phyloP scores from a whole-genome alignment of 495 filamentous ascomycete species.

The Umbilicaria muhlenbergii region DNA sequence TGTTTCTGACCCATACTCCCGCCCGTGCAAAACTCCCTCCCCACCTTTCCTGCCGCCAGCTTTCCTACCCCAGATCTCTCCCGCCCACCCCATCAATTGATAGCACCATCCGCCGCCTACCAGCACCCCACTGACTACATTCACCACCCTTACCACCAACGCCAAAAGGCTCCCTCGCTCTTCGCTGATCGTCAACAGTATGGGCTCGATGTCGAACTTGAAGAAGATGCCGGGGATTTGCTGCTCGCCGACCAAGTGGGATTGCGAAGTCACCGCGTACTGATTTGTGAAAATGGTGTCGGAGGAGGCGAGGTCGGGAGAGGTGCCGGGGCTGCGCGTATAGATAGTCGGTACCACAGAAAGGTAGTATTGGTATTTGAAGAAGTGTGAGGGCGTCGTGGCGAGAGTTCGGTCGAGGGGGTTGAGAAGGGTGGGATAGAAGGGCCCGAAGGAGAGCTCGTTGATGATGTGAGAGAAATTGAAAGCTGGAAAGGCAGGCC shows the following conservation, averaged over 20 bases:
- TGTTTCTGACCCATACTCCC: constrained; percentile 24
- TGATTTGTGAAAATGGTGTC: constrained; percentile 83
- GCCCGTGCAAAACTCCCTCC: constrained; percentile 44
- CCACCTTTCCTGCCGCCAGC: constrained; percentile 26
- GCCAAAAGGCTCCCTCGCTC: constrained; percentile 56
- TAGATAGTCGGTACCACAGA: constrained; percentile 95
- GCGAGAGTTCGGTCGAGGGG: constrained; percentile 86
- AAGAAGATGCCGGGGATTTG: constrained; percentile 87
- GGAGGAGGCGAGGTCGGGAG: constrained; percentile 15
- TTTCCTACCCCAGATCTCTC: constrained; percentile 21
- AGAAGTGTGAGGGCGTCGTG: constrained; percentile 59
- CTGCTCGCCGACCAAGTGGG: constrained; percentile 47
- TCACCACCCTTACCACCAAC: constrained; percentile 60
- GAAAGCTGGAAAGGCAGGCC: constrained; percentile 42
- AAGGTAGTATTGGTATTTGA: constrained; percentile 97
- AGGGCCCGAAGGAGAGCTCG: constrained; percentile 91
- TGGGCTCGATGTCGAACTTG: constrained; percentile 98
- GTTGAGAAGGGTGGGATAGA: constrained; percentile 85
- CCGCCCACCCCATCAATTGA: constrained; percentile 42
- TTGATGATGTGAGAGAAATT: constrained; percentile 97
- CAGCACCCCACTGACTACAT: constrained; percentile 47
- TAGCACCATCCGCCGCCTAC: constrained; percentile 48
- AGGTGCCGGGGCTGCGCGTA: constrained; percentile 35
- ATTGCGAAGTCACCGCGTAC: constrained; percentile 89
- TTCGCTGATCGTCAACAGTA: constrained; percentile 73